Evolutionary conservation across 352 stramenopile genomes (phyloP).

Genomic region (Hyaloperonospora brassicae): DNA sequence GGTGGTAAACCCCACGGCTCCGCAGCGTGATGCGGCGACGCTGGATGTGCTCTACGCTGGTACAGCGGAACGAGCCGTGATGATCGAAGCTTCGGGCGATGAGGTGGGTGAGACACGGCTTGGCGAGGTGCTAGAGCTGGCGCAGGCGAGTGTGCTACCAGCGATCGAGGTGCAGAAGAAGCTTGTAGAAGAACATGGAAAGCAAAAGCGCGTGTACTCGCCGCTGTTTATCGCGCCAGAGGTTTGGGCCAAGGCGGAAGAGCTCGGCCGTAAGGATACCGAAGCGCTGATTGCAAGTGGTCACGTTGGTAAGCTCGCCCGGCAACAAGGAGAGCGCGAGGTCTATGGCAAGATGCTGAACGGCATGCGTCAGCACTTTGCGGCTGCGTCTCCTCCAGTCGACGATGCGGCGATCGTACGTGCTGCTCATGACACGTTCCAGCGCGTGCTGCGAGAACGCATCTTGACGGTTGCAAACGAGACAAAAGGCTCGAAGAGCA

Average conservation of each 20-base stretch:
- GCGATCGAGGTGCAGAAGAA: constrained; percentile 58
- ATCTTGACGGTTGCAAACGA: constrained; percentile 38
- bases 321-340: constrained; percentile 58
- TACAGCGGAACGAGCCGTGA: constrained; percentile 65
- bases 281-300: constrained; percentile 29
- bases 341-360: constrained; percentile 66
- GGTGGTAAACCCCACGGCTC: constrained; percentile 87
- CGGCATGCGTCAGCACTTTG: constrained; percentile 47
- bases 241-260: constrained; percentile 47
- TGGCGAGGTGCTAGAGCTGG: constrained; percentile 66
- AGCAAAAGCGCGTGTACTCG: constrained; percentile 60
- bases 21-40: constrained; percentile 58
- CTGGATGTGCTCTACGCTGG: constrained; percentile 84
- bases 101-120: constrained; percentile 70
- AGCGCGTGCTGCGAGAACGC: constrained; percentile 54
- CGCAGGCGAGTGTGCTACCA: constrained; percentile 48
- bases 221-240: constrained; percentile 39
- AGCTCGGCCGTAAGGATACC: constrained; percentile 44
- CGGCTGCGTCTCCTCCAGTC: constrained; percentile 16
- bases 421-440: constrained; percentile 73
- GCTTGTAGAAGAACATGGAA: constrained; percentile 44
- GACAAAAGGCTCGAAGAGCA: constrained; percentile 24
- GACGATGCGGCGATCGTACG: constrained; percentile 50
- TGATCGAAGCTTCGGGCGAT: constrained; percentile 84
- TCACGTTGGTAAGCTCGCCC: constrained; percentile 43